Evolutionary conservation across 371 early-diverging fungal genomes (phyloP).

Genomic region (Lichtheimia ornata): DNA sequence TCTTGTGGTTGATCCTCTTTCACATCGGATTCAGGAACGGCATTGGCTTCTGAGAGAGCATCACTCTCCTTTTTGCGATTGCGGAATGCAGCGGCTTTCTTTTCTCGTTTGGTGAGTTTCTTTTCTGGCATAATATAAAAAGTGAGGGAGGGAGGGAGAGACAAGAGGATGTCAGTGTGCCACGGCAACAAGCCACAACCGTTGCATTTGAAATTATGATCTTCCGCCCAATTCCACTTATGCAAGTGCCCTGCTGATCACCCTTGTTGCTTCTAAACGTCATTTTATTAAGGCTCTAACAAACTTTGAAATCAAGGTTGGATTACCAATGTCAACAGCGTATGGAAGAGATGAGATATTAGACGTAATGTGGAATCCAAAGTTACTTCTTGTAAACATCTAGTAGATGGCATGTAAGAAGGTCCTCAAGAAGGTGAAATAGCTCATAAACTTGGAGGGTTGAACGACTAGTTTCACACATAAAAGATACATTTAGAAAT

Average conservation of each 20-base stretch:
- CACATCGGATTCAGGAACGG: conserved; percentile 49
- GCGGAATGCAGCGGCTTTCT: conserved; percentile 65
- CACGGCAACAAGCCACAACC: neutral
- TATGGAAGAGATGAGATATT: too few relatives aligned
- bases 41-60: conserved; percentile 33
- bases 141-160: conserved; percentile 2
- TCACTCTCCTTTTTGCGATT: conserved; percentile 54
- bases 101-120: conserved; percentile 69
- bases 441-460: too few relatives aligned
- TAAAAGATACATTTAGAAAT: neutral
- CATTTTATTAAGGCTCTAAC: neutral
- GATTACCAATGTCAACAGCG: too few relatives aligned
- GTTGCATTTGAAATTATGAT: neutral
- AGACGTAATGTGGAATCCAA: too few relatives aligned
- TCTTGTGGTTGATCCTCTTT: conserved; percentile 19
- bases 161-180: neutral
- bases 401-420: too few relatives aligned
- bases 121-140: conserved; percentile 37
- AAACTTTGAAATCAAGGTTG: too few relatives aligned
- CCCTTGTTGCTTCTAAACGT: neutral
- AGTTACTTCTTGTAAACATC: too few relatives aligned
- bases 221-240: neutral
- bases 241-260: too few relatives aligned
- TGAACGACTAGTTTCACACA: too few relatives aligned
- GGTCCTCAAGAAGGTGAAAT: too few relatives aligned